Evolutionary conservation across 495 filamentous ascomycete species (phyloP).

Genomic region (Tuber melanosporum): DNA sequence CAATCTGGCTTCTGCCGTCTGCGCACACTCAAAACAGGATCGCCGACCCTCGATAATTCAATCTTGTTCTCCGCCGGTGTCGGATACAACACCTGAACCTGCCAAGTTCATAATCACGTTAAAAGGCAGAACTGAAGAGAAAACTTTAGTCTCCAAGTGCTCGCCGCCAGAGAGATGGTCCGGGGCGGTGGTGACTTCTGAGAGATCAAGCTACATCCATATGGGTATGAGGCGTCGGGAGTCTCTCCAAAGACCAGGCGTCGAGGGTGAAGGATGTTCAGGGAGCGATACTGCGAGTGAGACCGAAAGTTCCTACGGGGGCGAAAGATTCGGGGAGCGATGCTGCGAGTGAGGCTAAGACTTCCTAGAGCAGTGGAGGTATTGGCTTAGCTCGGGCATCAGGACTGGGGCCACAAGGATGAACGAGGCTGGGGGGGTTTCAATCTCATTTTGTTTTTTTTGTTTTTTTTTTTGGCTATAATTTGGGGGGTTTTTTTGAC

Average conservation of each 20-base stretch:
- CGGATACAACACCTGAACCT: neutral
- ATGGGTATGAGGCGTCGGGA: neutral
- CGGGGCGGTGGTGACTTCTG: neutral
- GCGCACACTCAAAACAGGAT: neutral
- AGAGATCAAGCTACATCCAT: neutral
- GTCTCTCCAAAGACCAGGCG: neutral
- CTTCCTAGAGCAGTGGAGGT: neutral
- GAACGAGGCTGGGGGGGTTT: neutral
- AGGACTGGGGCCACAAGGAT: neutral
- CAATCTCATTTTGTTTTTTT: neutral
- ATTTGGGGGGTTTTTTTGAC: neutral
- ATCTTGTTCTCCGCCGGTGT: neutral
- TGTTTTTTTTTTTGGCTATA: neutral
- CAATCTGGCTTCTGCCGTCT: neutral
- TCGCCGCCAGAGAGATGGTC: neutral
- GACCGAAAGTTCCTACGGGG: neutral
- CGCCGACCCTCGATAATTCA: neutral
- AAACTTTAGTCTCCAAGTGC: neutral
- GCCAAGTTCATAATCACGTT: neutral
- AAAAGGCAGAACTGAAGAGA: neutral
- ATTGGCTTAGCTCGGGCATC: neutral
- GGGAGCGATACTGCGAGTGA: neutral
- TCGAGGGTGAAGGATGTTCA: neutral
- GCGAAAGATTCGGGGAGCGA: neutral
- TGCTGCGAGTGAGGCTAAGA: neutral